phyloP scores from a whole-genome alignment of 257 asterid species.

The Ocimum tenuiflorum region DNA sequence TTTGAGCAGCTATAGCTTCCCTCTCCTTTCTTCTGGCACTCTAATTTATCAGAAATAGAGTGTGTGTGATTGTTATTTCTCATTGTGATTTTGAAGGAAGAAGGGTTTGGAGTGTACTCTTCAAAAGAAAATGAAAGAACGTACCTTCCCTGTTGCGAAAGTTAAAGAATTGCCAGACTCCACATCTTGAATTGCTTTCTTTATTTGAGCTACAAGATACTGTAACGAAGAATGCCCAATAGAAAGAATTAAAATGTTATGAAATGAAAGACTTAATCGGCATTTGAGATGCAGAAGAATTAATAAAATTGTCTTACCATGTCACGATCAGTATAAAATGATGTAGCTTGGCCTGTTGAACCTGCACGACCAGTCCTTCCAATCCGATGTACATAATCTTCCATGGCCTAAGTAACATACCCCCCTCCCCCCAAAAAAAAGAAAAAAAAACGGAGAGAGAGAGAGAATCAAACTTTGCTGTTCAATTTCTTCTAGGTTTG shows the following conservation, averaged over 20 bases:
- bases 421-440: no score
- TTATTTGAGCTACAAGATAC: slow-evolving; percentile 78
- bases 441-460: no score
- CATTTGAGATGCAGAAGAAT: slow-evolving; percentile 9
- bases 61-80: not conserved
- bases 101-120: not conserved
- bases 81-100: not conserved
- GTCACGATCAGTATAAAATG: slow-evolving; percentile 77
- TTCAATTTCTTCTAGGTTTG: not conserved
- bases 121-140: slow-evolving; percentile 2
- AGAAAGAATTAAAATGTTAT: not conserved
- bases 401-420: slow-evolving; percentile 55
- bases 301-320: slow-evolving; percentile 37
- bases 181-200: slow-evolving; percentile 76
- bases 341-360: slow-evolving; percentile 77
- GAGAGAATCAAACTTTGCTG: slow-evolving; percentile 15
- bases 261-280: not conserved
- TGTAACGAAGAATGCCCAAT: slow-evolving; percentile 24
- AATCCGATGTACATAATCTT: slow-evolving; percentile 83
- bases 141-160: slow-evolving; percentile 82
- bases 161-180: slow-evolving; percentile 62
- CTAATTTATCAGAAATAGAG: slow-evolving; percentile 25
- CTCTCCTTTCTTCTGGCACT: slow-evolving; percentile 74
- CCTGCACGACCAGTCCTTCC: slow-evolving; percentile 98
- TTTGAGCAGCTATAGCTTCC: slow-evolving; percentile 71